Percentiles rank a stretch among this genome's conserved stretches.
phyloP scores from a whole-genome alignment of 176 grass and related monocot genomes.

The Carex kokanica region DNA sequence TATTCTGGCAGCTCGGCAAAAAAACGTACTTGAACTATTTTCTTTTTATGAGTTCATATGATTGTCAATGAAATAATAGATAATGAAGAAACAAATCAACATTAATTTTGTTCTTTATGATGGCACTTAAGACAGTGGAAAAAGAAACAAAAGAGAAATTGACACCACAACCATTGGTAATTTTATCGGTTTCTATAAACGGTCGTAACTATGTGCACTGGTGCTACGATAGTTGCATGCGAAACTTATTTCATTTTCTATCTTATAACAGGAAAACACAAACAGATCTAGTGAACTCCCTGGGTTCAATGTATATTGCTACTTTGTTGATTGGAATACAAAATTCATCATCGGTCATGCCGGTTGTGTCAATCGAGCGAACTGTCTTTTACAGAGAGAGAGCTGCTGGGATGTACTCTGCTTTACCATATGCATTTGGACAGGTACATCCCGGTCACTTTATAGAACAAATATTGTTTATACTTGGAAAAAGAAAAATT shows the following conservation, averaged over 20 bases:
- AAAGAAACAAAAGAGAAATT: neutral
- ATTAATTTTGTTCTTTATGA: conserved; percentile 13
- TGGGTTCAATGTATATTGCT: conserved; percentile 78
- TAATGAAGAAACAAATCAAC: neutral
- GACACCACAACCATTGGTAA: neutral
- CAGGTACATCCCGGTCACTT: conserved; percentile 42
- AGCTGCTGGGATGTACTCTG: conserved; percentile 86
- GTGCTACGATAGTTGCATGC: no score
- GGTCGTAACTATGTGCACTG: no score
- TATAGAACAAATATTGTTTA: neutral
- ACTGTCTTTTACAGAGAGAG: conserved; percentile 91
- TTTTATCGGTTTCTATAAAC: neutral
- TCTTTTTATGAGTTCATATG: neutral
- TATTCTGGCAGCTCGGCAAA: conserved; percentile 77
- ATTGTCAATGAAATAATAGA: no score
- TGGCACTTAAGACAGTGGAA: neutral
- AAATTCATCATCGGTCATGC: conserved; percentile 68
- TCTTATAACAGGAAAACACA: conserved; percentile 28
- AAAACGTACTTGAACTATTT: conserved; percentile 47
- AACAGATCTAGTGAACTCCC: conserved; percentile 64
- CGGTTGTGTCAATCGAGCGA: conserved; percentile 71
- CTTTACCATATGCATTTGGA: conserved; percentile 92
- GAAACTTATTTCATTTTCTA: neutral
- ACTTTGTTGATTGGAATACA: conserved; percentile 63
- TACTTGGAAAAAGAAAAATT: neutral